These are phyloP conservation scores for Ceratocystis smalleyi DNA, from an alignment of 2,329 filamentous ascomycete genomes.

Conservation along the genomic window DNA sequence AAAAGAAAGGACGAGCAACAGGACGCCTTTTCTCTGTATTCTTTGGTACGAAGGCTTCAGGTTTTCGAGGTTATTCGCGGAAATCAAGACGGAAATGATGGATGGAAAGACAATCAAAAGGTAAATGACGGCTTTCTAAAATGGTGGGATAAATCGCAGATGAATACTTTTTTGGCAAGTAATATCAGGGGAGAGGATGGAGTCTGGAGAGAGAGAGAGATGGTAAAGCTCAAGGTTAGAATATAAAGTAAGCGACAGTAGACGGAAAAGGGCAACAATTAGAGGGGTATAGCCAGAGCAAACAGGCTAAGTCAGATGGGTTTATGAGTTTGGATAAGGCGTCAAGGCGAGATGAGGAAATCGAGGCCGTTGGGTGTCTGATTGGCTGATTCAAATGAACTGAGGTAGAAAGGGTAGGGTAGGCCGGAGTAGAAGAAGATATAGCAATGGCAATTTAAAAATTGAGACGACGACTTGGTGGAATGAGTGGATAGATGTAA, in stretches of 20 bases:
- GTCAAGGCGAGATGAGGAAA: not conserved
- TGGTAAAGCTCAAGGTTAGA: not conserved
- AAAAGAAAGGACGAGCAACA: not conserved
- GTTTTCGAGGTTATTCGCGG: not conserved
- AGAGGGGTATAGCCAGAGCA: not conserved
- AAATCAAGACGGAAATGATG: not conserved
- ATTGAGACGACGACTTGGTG: not conserved
- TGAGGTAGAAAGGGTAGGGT: not conserved
- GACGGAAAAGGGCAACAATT: not conserved
- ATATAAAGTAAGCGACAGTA: not conserved
- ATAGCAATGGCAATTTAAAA: not conserved
- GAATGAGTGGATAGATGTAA: not conserved
- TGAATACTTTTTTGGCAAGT: not conserved
- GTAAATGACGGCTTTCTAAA: constrained; percentile 3
- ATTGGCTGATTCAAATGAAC: not conserved
- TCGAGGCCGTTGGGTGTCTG: not conserved
- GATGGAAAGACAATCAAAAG: not conserved
- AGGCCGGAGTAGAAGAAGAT: too few species aligned
- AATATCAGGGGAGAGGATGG: not conserved
- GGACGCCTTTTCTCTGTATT: not conserved
- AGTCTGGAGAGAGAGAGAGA: not conserved
- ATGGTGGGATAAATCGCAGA: not conserved
- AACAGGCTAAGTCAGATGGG: not conserved
- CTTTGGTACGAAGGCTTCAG: not conserved
- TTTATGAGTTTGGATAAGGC: not conserved